phyloP scores from a whole-genome alignment of 768 basidiomycete genomes.

The Pulveroboletus sp. region DNA sequence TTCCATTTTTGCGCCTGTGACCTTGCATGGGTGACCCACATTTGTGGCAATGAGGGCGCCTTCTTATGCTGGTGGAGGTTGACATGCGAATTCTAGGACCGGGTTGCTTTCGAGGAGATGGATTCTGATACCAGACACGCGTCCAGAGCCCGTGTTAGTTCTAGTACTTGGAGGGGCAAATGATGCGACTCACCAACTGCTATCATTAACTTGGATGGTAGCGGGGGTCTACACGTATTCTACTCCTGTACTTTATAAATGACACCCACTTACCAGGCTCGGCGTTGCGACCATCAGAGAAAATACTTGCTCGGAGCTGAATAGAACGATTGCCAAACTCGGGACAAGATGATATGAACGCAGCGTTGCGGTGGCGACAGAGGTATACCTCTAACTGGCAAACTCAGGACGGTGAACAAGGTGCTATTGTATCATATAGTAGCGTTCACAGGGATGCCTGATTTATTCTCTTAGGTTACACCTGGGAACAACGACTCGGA shows the following conservation, averaged over 20 bases:
- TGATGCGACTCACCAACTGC: constrained; percentile 23
- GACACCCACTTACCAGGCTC: background rate
- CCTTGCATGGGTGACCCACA: constrained; percentile 33
- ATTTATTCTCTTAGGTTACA: no score
- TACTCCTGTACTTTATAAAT: constrained; percentile 26
- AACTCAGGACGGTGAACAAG: constrained; percentile 19
- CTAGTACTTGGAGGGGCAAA: background rate
- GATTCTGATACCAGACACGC: background rate
- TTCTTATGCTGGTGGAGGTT: constrained; percentile 28
- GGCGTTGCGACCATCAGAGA: constrained; percentile 4
- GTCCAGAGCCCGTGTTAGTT: constrained; percentile 3
- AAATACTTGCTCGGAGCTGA: constrained; percentile 4
- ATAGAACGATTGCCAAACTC: constrained; percentile 18
- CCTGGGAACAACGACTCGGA: no score
- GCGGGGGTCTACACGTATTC: constrained; percentile 11
- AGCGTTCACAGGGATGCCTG: background rate
- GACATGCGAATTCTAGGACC: constrained; percentile 15
- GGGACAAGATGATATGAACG: constrained; percentile 20
- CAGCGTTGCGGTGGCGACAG: constrained; percentile 23
- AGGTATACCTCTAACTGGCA: background rate
- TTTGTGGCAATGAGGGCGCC: constrained; percentile 34
- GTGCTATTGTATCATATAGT: constrained; percentile 21
- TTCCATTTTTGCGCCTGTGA: constrained; percentile 31
- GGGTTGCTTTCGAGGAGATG: constrained; percentile 1
- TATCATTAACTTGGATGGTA: constrained; percentile 23